A percentile compares a stretch with the other conserved stretches of the same genome.
Evolutionary conservation across 805 yeast genomes (phyloP).

Genomic region (Starmerella lactis-condensi): DNA sequence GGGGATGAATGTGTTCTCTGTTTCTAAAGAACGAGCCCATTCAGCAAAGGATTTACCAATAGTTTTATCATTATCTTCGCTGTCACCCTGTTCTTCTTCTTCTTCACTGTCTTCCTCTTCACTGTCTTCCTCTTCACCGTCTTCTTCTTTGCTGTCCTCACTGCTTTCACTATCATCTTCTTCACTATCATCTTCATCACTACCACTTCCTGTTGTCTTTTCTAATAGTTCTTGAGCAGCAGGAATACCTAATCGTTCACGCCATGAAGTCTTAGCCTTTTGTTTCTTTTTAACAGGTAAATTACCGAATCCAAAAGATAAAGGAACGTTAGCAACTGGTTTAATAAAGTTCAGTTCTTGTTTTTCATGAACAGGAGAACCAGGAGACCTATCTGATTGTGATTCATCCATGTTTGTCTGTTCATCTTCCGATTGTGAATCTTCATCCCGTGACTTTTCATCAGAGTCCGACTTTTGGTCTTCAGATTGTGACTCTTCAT

Average conservation of each 20-base stretch:
- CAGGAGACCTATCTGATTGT: too few species aligned
- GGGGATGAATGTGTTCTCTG: slow-evolving; percentile 36
- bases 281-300: slow-evolving; percentile 27
- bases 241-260: slow-evolving; percentile 15
- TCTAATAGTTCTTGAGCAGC: slow-evolving; percentile 9
- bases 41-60: slow-evolving; percentile 37
- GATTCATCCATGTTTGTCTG: too few species aligned
- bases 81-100: slow-evolving; percentile 23
- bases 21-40: slow-evolving; percentile 65
- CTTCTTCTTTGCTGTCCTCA: slow-evolving; percentile 1
- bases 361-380: too few species aligned
- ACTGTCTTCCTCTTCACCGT: not conserved
- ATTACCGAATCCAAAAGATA: slow-evolving; percentile 13
- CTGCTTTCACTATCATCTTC: not conserved
- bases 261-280: slow-evolving; percentile 13
- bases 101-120: slow-evolving; percentile 26
- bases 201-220: not conserved
- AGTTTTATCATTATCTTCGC: slow-evolving; percentile 21
- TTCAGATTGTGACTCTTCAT: too few species aligned
- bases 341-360: too few species aligned
- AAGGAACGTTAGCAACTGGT: too few species aligned
- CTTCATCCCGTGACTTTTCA: too few species aligned
- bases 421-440: too few species aligned
- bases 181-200: slow-evolving; percentile 1
- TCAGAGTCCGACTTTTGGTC: too few species aligned